A percentile compares a stretch with the other conserved stretches of the same genome.
phyloP scores from a whole-genome alignment of 1,284 basidiomycete species.

The Hymenochaete sp. region DNA sequence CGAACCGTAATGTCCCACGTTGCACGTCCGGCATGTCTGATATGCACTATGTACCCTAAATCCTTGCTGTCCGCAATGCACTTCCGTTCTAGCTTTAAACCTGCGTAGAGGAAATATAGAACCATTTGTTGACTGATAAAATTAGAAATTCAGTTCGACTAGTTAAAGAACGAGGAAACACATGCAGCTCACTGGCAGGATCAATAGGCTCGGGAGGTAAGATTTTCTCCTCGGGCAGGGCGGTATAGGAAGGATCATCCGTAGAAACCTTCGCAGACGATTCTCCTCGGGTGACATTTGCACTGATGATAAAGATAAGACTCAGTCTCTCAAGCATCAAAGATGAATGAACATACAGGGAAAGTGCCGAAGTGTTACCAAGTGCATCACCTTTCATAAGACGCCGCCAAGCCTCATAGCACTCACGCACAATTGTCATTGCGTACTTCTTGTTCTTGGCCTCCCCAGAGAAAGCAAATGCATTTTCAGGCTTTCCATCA shows the following conservation, averaged over 20 bases:
- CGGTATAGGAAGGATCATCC: constrained; percentile 57
- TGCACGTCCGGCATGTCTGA: neutral
- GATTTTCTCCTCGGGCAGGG: constrained; percentile 72
- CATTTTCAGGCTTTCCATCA: constrained; percentile 98
- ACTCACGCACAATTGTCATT: constrained; percentile 97
- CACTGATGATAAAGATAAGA: constrained; percentile 34
- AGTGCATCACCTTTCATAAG: constrained; percentile 76
- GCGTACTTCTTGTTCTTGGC: constrained; percentile 99
- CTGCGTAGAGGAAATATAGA: constrained; percentile 80
- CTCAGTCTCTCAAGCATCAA: neutral
- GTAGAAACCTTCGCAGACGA: constrained; percentile 63
- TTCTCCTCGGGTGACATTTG: constrained; percentile 62
- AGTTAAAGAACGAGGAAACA: constrained; percentile 13
- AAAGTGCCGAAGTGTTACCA: constrained; percentile 72
- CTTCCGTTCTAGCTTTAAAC: constrained; percentile 35
- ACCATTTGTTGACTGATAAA: constrained; percentile 77
- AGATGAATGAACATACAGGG: constrained; percentile 52
- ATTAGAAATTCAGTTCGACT: constrained; percentile 23
- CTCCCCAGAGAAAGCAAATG: constrained; percentile 99
- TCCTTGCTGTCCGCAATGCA: neutral
- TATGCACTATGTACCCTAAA: neutral
- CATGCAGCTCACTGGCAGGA: constrained; percentile 60
- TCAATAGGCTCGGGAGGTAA: constrained; percentile 82
- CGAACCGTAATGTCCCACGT: neutral
- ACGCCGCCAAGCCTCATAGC: constrained; percentile 97